phyloP scores from a whole-genome alignment of 139 green algal species.

The Limnomonas spitsbergensis region DNA sequence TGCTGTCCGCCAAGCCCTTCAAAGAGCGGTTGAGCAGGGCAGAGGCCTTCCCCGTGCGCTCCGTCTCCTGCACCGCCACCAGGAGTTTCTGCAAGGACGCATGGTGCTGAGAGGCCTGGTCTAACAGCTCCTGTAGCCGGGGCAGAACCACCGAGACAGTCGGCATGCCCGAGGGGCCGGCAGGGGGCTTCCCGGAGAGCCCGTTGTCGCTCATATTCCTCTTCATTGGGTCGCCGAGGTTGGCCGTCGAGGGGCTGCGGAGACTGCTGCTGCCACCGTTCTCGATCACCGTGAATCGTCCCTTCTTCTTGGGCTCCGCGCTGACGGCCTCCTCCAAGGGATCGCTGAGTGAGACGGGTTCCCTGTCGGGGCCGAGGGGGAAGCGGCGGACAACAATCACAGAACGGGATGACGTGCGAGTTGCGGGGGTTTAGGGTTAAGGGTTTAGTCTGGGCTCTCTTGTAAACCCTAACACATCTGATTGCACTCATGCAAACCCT shows the following conservation, averaged over 20 bases:
- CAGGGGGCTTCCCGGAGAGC: not conserved
- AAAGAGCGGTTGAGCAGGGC: too few species aligned
- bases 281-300: slow-evolving; percentile 81
- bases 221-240: not conserved
- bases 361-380: too few species aligned
- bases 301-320: slow-evolving; percentile 55
- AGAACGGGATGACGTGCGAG: too few species aligned
- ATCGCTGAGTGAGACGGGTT: too few species aligned
- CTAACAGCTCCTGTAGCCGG: slow-evolving; percentile 62
- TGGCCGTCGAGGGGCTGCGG: not conserved
- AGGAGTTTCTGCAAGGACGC: slow-evolving; percentile 35
- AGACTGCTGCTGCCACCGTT: slow-evolving; percentile 31
- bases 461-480: too few species aligned
- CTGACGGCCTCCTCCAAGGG: not conserved
- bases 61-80: slow-evolving; percentile 46
- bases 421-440: too few species aligned
- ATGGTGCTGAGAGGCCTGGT: slow-evolving; percentile 35
- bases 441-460: too few species aligned
- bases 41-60: slow-evolving; percentile 39
- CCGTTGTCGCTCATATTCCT: not conserved
- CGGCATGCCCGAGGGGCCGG: not conserved
- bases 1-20: too few species aligned
- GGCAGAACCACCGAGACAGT: slow-evolving; percentile 28
- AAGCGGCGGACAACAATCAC: too few species aligned
- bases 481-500: too few species aligned